Evolutionary conservation across 2,329 filamentous ascomycete genomes (phyloP).

Genomic region (Colletotrichum sp.): DNA sequence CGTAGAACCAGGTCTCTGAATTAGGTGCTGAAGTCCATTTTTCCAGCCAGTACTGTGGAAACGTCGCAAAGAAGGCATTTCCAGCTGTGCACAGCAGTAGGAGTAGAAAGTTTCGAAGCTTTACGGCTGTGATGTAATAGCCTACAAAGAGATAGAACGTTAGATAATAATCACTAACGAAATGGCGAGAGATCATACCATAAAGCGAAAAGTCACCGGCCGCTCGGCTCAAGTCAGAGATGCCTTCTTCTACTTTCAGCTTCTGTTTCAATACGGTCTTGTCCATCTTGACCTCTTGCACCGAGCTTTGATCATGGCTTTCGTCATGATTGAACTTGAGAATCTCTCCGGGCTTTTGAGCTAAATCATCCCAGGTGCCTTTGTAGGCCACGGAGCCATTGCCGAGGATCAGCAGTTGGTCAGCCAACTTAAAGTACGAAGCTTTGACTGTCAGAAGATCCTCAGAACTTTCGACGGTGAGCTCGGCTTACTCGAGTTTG

Average conservation of each 20-base stretch:
- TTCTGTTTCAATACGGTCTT: neutral
- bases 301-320: too few species aligned
- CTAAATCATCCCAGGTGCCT: neutral
- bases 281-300: neutral
- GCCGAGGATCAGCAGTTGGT: neutral
- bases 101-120: neutral
- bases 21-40: slow-evolving; percentile 12
- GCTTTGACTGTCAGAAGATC: neutral
- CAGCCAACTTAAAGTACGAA: neutral
- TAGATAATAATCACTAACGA: neutral
- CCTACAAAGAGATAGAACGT: neutral
- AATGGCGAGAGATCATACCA: neutral
- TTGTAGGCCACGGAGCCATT: neutral
- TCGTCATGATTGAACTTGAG: neutral
- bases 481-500: neutral
- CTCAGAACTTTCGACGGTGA: neutral
- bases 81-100: slow-evolving; percentile 2
- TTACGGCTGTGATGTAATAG: neutral
- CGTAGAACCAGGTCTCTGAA: neutral
- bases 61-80: neutral
- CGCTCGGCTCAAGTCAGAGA: neutral
- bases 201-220: slow-evolving; percentile 11
- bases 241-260: neutral
- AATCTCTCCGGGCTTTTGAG: neutral
- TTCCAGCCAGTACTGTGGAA: slow-evolving; percentile 14